These are phyloP conservation scores for Tothia fuscella DNA, from an alignment of 2,329 filamentous ascomycete species.

Conservation along the genomic window DNA sequence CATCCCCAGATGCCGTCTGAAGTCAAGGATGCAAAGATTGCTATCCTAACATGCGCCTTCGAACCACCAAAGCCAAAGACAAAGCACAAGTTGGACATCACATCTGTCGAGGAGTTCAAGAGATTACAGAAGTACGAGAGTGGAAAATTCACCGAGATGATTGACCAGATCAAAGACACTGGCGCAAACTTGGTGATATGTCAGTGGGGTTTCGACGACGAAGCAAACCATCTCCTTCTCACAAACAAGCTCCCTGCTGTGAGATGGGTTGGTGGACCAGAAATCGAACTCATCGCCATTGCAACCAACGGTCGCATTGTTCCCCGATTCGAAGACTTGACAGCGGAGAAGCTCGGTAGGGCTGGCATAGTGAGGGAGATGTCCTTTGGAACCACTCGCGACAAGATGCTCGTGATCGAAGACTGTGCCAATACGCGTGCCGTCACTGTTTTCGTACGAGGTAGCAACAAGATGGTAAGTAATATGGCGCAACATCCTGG, in stretches of 20 bases:
- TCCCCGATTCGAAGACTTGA: conserved; percentile 90
- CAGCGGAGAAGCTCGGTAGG: conserved; percentile 75
- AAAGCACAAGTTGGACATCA: conserved; percentile 98
- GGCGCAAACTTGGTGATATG: conserved; percentile 96
- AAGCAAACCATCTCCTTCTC: conserved; percentile 92
- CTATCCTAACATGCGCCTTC: conserved; percentile 94
- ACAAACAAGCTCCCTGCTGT: conserved; percentile 95
- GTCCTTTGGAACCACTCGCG: conserved; percentile 90
- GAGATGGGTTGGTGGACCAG: conserved; percentile 93
- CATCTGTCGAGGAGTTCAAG: conserved; percentile 94
- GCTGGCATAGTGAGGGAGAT: conserved; percentile 89
- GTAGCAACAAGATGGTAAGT: conserved; percentile 95
- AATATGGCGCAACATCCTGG: too few relatives aligned
- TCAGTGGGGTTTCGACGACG: conserved; percentile 99
- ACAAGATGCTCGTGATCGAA: conserved; percentile 99
- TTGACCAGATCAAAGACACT: conserved; percentile 92
- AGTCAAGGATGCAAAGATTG: conserved; percentile 89
- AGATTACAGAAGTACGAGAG: conserved; percentile 92
- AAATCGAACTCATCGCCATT: conserved; percentile 97
- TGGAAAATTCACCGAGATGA: conserved; percentile 97
- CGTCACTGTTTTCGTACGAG: conserved; percentile 90
- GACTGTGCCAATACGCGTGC: conserved; percentile 96
- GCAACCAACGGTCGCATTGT: conserved; percentile 97
- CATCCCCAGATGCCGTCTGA: conserved; percentile 98
- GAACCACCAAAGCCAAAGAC: conserved; percentile 99